These are phyloP conservation scores for Kazachstania psychrophila DNA, from an alignment of 805 yeast genomes.

Conservation along the genomic window DNA sequence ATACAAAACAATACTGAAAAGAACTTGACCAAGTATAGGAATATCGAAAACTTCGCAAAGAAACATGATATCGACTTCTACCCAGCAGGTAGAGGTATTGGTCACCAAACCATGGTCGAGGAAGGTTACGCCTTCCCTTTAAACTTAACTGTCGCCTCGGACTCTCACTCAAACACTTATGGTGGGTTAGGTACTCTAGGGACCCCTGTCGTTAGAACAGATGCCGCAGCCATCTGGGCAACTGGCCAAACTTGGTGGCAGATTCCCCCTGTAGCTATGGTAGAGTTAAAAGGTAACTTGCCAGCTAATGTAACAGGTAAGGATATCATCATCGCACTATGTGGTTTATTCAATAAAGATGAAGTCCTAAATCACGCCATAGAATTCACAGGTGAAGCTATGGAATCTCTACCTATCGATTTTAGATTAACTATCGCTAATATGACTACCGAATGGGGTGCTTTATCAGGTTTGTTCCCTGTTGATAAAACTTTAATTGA, in stretches of 20 bases:
- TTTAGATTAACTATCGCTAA: slow-evolving; percentile 88
- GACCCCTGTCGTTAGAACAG: slow-evolving; percentile 96
- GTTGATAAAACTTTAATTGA: slow-evolving; percentile 69
- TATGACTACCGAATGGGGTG: slow-evolving; percentile 99
- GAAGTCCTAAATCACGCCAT: slow-evolving; percentile 91
- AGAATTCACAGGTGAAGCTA: slow-evolving; percentile 81
- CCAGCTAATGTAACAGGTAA: slow-evolving; percentile 90
- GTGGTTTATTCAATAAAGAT: slow-evolving; percentile 88
- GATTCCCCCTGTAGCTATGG: slow-evolving; percentile 96
- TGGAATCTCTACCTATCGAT: slow-evolving; percentile 62
- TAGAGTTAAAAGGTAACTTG: slow-evolving; percentile 70
- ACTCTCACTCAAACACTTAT: slow-evolving; percentile 94
- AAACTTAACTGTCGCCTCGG: slow-evolving; percentile 90
- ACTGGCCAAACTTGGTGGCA: slow-evolving; percentile 99
- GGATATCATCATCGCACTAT: slow-evolving; percentile 91
- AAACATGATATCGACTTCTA: slow-evolving; percentile 92
- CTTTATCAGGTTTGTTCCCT: slow-evolving; percentile 94
- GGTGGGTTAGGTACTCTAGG: slow-evolving; percentile 96
- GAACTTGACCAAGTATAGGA: slow-evolving; percentile 76
- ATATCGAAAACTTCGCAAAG: slow-evolving; percentile 82
- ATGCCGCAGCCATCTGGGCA: slow-evolving; percentile 99
- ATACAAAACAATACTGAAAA: slow-evolving; percentile 89
- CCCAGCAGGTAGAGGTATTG: slow-evolving; percentile 98
- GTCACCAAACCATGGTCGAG: slow-evolving; percentile 98
- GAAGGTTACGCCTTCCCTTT: slow-evolving; percentile 97